Conservation (phyloP, 176 grass and related monocot genomes). For the Elaeis guineensis region DNA sequence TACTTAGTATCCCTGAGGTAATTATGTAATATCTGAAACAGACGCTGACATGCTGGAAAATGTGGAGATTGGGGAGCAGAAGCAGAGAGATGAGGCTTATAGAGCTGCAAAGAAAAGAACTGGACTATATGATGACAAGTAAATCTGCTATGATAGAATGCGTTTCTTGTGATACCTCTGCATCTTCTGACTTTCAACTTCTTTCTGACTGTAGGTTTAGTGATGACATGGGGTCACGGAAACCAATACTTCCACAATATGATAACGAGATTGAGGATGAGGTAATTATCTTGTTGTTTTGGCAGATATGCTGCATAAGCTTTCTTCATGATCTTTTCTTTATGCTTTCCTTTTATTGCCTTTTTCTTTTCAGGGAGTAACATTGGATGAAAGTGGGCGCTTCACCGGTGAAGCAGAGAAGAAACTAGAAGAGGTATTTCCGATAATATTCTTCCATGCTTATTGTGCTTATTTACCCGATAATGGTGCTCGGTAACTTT, state of each 20-base stretch:
- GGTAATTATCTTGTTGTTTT: constrained; percentile 31
- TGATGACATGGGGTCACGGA: constrained; percentile 51
- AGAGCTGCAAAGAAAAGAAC: constrained; percentile 69
- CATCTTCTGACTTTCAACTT: too few species aligned
- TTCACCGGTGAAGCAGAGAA: constrained; percentile 78
- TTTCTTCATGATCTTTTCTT: constrained; percentile 2
- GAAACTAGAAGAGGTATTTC: constrained; percentile 65
- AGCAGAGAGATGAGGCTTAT: constrained; percentile 67
- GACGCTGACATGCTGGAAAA: constrained; percentile 90
- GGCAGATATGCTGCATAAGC: neutral
- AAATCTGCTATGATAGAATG: constrained; percentile 9
- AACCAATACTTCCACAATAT: constrained; percentile 73
- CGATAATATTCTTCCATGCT: too few species aligned
- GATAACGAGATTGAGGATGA: constrained; percentile 72
- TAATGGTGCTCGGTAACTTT: too few species aligned
- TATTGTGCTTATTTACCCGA: too few species aligned
- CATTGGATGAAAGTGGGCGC: constrained; percentile 70
- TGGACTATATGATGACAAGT: constrained; percentile 83
- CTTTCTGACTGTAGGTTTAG: constrained; percentile 43
- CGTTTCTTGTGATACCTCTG: too few species aligned
- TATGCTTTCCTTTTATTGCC: constrained; percentile 11
- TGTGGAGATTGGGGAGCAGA: constrained; percentile 92
- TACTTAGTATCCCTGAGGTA: neutral
- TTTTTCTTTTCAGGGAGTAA: constrained; percentile 46
- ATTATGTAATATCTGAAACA: constrained; percentile 13